These are phyloP conservation scores for Chlorencoelia australis DNA, from an alignment of 2,329 filamentous ascomycete species.

Conservation along the genomic window DNA sequence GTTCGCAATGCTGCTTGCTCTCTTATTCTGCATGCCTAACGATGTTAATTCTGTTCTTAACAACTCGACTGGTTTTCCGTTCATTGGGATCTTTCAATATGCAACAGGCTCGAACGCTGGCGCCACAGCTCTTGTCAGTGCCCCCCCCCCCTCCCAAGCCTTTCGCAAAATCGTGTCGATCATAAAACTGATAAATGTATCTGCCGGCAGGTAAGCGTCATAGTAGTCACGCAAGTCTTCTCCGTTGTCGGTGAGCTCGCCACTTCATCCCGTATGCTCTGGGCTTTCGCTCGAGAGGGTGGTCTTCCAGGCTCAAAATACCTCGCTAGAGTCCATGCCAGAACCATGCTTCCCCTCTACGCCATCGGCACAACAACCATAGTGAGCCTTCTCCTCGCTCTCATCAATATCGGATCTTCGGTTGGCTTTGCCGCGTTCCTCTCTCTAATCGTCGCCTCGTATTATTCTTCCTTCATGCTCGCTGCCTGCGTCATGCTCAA, in stretches of 20 bases:
- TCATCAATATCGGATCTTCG: constrained; percentile 5
- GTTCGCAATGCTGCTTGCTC: constrained; percentile 7
- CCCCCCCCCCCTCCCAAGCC: constrained; percentile 1
- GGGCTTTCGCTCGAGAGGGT: constrained; percentile 6
- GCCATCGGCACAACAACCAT: constrained; percentile 4
- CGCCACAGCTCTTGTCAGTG: constrained; percentile 3
- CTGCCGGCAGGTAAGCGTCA: background rate
- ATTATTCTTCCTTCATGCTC: constrained; percentile 6
- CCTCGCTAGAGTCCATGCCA: constrained; percentile 3
- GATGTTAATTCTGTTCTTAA: background rate
- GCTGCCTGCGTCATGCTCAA: constrained; percentile 5
- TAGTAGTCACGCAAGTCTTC: constrained; percentile 1
- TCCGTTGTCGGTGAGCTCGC: constrained; percentile 1
- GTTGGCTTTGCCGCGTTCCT: constrained; percentile 4
- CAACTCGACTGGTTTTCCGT: constrained; percentile 3
- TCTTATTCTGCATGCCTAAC: constrained; percentile 6
- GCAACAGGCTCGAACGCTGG: background rate
- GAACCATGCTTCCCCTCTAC: constrained; percentile 5
- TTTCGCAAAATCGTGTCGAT: background rate
- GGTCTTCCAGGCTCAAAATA: constrained; percentile 1
- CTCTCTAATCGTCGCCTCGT: constrained; percentile 5
- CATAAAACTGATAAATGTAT: background rate
- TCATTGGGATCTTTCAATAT: constrained; percentile 2
- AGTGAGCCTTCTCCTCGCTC: constrained; percentile 3
- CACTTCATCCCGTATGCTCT: constrained; percentile 5